Evolutionary conservation across 352 stramenopile genomes (phyloP).

Genomic region (Pythium guiyangense): DNA sequence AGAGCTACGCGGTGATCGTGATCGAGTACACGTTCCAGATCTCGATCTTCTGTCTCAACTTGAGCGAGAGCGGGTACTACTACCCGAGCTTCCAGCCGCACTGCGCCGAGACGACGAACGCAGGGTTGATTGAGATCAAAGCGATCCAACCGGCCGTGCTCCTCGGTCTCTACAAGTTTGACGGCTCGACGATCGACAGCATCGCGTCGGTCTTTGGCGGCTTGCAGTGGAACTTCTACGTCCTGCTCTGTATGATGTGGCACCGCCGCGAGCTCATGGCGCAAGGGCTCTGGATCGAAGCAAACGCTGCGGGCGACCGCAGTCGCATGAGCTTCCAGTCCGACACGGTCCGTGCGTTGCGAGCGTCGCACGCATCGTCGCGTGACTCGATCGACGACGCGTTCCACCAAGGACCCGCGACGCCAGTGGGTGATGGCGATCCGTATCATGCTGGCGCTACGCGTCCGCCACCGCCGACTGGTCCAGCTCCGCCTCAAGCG

Average conservation of each 20-base stretch:
- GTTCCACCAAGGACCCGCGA: conserved; percentile 29
- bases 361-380: conserved; percentile 51
- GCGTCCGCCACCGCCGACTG: neutral
- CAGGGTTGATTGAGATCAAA: conserved; percentile 34
- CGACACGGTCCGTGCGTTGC: conserved; percentile 33
- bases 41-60: conserved; percentile 73
- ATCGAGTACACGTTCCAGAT: conserved; percentile 82
- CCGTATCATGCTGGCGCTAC: conserved; percentile 5
- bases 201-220: conserved; percentile 56
- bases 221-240: conserved; percentile 84
- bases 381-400: conserved; percentile 75
- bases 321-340: conserved; percentile 37
- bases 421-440: neutral
- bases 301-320: conserved; percentile 14
- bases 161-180: conserved; percentile 86
- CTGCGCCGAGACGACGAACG: conserved; percentile 29
- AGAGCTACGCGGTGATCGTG: conserved; percentile 47
- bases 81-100: conserved; percentile 81
- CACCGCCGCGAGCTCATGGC: conserved; percentile 75
- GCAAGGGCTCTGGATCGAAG: conserved; percentile 70
- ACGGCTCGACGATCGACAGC: conserved; percentile 52
- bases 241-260: conserved; percentile 75
- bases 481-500: neutral
- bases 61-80: conserved; percentile 49
- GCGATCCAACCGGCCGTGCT: conserved; percentile 75